Evolutionary conservation across 495 filamentous ascomycete genomes (phyloP).

Genomic region (Aspergillus bertholletiae): DNA sequence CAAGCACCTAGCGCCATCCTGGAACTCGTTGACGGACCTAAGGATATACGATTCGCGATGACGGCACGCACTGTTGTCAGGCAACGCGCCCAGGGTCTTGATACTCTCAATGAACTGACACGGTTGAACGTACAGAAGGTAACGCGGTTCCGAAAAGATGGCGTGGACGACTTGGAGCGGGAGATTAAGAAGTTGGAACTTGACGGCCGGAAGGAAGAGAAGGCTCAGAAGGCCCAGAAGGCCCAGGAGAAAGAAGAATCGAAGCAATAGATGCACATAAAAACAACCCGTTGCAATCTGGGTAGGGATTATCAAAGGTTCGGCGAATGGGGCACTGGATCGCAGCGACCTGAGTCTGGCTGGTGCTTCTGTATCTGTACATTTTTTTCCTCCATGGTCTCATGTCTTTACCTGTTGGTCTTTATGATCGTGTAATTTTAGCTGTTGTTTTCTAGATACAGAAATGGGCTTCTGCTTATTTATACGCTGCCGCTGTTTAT

Average conservation of each 20-base stretch:
- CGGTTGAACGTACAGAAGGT: conserved; percentile 77
- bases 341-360: background rate
- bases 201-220: conserved; percentile 10
- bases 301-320: background rate
- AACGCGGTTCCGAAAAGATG: conserved; percentile 68
- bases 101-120: conserved; percentile 65
- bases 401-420: conserved; percentile 2
- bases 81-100: conserved; percentile 45
- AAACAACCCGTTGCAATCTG: background rate
- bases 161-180: conserved; percentile 61
- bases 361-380: conserved; percentile 1
- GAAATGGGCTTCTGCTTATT: background rate
- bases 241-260: conserved; percentile 5
- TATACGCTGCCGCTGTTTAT: background rate
- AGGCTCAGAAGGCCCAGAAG: too few relatives aligned
- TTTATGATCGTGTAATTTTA: conserved; percentile 15
- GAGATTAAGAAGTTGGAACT: conserved; percentile 63
- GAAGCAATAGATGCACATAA: conserved; percentile 4
- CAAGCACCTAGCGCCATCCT: conserved; percentile 86
- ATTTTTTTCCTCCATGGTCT: conserved; percentile 2
- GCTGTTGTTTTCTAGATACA: conserved; percentile 2
- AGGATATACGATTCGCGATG: conserved; percentile 91
- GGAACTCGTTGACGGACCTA: conserved; percentile 93
- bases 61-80: conserved; percentile 76
- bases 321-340: background rate